Base-by-base conservation (phyloP, 2,329 filamentous ascomycete genomes). In the Talaromyces atroroseus region DNA sequence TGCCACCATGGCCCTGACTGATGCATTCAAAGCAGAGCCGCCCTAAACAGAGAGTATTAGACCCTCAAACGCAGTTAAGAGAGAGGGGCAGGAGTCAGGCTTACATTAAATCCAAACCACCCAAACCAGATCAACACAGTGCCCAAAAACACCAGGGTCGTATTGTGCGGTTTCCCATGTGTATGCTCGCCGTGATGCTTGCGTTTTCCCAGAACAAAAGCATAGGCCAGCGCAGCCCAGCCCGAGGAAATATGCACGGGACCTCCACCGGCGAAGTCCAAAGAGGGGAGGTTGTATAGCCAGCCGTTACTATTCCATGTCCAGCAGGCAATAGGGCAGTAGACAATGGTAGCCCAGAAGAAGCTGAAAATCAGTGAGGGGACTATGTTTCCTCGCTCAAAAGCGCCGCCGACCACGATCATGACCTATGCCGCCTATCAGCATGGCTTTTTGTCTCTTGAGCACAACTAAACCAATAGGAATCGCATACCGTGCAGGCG, bases 241-340 rank as follows among this genome's bases (percentile, higher is more conserved):
- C 87, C 87, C 1, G 84, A 88, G 20, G 85, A 82, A 66, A 90
- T 87, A 72, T 90, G 87, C 20, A 90, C 87, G 38, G 87, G 87
- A 12, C 86, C 87, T 47, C 86, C 87, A 46, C 87, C 88, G 34
- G 88, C 87, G 64, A 89, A 90, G 71, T 90, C 87, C 63, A 89
- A 81, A 24, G 84, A 82, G 49, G 85, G 85, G 44, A 90, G 79
- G 20, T 81, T 80, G 71, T 79, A 85, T 26, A 88, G 79, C 86
- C 87, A 90, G 48, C 87, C 87, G 60, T 83, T 85, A 52, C 78
- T 74, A 71, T 89, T 90, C 88, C 87, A 90, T 47, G 87, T 89
- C 82, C 87, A 89, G 73, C 87, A 88, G 48, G 87, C 87, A 59
- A 90, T 82, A 20, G 85, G 85, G 64, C 87, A 85, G 73, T 89